Evolutionary conservation across 2,329 filamentous ascomycete genomes (phyloP).

Genomic region (Pestalotiopsis sp.): DNA sequence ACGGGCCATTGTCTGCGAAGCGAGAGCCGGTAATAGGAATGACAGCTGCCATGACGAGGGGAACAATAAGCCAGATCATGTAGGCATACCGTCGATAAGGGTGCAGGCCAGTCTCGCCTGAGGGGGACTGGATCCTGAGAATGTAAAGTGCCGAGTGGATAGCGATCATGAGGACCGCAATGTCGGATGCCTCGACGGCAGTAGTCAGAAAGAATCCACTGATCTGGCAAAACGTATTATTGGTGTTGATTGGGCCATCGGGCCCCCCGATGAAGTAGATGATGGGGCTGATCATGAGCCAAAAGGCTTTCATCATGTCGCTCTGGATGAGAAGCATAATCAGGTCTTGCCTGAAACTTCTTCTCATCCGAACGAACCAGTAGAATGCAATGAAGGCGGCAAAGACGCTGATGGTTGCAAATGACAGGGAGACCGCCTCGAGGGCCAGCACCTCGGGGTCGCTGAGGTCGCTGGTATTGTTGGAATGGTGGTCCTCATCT

Average conservation of each 20-base stretch:
- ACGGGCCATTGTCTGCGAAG: constrained; percentile 30
- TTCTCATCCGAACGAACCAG: constrained; percentile 75
- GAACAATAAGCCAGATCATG: constrained; percentile 56
- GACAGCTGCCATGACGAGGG: constrained; percentile 55
- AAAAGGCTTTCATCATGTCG: constrained; percentile 71
- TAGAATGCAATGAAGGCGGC: constrained; percentile 62
- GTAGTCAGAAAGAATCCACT: constrained; percentile 69
- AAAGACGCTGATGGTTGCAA: constrained; percentile 56
- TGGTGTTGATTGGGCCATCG: constrained; percentile 42
- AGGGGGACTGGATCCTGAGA: constrained; percentile 53
- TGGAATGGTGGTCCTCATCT: background rate
- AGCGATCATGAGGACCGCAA: constrained; percentile 73
- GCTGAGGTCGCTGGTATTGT: background rate
- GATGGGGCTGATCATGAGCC: constrained; percentile 67
- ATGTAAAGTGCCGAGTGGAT: constrained; percentile 75
- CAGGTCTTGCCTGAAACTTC: constrained; percentile 74
- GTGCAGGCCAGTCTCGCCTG: constrained; percentile 67
- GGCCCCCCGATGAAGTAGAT: constrained; percentile 55
- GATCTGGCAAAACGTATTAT: constrained; percentile 64
- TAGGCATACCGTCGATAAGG: constrained; percentile 66
- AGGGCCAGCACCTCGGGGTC: constrained; percentile 25
- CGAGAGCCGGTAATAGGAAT: constrained; percentile 31
- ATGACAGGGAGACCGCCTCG: constrained; percentile 43
- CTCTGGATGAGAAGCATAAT: constrained; percentile 75
- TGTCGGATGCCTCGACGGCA: constrained; percentile 71